Evolutionary conservation across 192 early-diverging fungal genomes (phyloP), one percentile per base, ranked within the genome.

Genomic region (Powellomyces hirtus): DNA sequence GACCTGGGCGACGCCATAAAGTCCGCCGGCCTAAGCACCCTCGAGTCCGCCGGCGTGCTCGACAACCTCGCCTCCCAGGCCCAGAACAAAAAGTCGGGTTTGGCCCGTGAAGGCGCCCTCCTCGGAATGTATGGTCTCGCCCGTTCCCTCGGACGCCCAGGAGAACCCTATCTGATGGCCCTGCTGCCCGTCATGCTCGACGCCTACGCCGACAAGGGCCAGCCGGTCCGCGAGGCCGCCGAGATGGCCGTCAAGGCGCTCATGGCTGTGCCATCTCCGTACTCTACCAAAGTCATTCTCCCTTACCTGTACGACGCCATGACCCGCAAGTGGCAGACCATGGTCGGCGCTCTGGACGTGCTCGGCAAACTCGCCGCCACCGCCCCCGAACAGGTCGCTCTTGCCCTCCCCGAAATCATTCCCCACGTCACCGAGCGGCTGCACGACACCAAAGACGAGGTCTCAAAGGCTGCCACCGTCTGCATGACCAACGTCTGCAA

Each of bases 371-470:
- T 84, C 49, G 78, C 73, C 20, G 51, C 64, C 37, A 69, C 46
- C n/a, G 75, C 76, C 2, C 80, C 83, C 8, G 72, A 61, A 20
- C 75, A 80, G 60, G 66, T 83, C 49, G 79, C 69, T 20, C 49
- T 36, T n/a, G 55, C 40, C 29, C 69, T 84, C 18, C 77, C 81
- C 24, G 83, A 89, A 31, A 82, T 92, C 51, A 88, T 91, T 55
- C 89, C 89, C 42, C 71, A 77, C 61, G 79, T 92, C 69, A 83
- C 85, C 51, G 86, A 90, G 59, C 82, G 85, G 46, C 87, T 92
- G 74, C 84, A 86, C 81, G 91, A 92, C 71, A 89, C 89, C 60
- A 89, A 90, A 75, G 76, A 76, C 26, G 90, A 91, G 63, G 87
- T 89, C 18, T 34, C 60, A 18, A 33, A 56, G 36, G 79, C 86